Percentiles rank a stretch among this genome's conserved stretches.
phyloP scores from a whole-genome alignment of 2,329 filamentous ascomycete species.

The Raffaelea arxii region DNA sequence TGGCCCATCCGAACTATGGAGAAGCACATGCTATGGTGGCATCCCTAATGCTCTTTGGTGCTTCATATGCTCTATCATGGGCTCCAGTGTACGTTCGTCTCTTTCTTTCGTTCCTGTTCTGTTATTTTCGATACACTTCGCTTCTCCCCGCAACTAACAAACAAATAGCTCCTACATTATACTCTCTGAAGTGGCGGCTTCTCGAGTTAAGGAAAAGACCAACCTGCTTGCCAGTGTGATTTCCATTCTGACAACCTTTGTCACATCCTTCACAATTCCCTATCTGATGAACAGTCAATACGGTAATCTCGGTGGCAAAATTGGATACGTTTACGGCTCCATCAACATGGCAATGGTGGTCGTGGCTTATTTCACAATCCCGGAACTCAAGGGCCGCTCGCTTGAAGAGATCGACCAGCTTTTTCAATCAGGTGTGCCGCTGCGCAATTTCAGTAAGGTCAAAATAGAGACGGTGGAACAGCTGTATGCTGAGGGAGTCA shows the following conservation, averaged over 20 bases:
- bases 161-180: background rate
- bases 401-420: conserved; percentile 35
- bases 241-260: conserved; percentile 21
- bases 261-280: conserved; percentile 24
- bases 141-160: no score
- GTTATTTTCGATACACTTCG: background rate
- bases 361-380: conserved; percentile 32
- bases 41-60: background rate
- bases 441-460: conserved; percentile 1
- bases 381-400: conserved; percentile 33
- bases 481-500: no score
- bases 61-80: background rate
- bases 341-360: conserved; percentile 26
- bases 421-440: conserved; percentile 17
- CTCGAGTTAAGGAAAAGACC: conserved; percentile 20
- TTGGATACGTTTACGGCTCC: conserved; percentile 29
- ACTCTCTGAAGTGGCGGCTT: background rate
- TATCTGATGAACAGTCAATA: conserved; percentile 26
- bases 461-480: background rate
- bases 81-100: background rate
- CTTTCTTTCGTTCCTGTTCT: background rate
- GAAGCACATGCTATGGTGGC: background rate
- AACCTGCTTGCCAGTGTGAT: conserved; percentile 19
- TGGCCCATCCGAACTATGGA: background rate
- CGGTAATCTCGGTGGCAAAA: conserved; percentile 23